Base-by-base conservation (phyloP, 352 stramenopile species). In the Globisporangium sylvaticum region DNA sequence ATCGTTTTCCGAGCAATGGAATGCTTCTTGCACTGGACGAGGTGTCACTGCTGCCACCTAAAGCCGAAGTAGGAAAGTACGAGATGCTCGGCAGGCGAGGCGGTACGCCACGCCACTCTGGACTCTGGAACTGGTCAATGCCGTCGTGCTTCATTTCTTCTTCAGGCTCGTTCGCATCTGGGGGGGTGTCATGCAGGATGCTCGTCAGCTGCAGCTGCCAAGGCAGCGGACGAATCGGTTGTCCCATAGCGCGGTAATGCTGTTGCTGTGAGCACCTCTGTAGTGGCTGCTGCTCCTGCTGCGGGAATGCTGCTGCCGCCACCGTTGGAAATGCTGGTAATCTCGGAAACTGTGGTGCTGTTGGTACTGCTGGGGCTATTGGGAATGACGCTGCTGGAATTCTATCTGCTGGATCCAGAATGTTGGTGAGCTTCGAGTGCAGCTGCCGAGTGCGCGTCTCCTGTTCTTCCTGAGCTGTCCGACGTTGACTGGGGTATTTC, bases 151-250 rank as follows among this genome's bases (percentile, higher is more conserved):
- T 62, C 15, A 20, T 53, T n/a, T 64, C 58, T 42, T 64, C 58
- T 10, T 64, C 58, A 22, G 20, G 24, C 18, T 44, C 29, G 29
- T 59, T 22, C 18, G 9, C 57, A 62, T 53, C 57, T 20, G 64
- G 20, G 6, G 57, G 64, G 3, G 8, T 18, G 3, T 42, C 22
- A 15, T 34, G 18, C 18, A 66, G 58, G 18, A 66, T 58, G 50
- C 24, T 52, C 0, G 65, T 42, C 20, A 70, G 58, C 65, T 70
- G 65, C 14, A 70, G 58, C 34, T 70, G 57, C 65, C 65, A 70
- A 6, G 42, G 18, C 18, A n/a, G 42, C 9, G 65, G 65, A 3
- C 31, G 22, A 42, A 27, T 59, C n/a, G 20, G 54, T 46, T 18
- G 18, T 4, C 18, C 24, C 8, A 12, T 7, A 1, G 53, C 18